Evolutionary conservation across 352 stramenopile genomes (phyloP).

Genomic region (Phytophthora citricola): DNA sequence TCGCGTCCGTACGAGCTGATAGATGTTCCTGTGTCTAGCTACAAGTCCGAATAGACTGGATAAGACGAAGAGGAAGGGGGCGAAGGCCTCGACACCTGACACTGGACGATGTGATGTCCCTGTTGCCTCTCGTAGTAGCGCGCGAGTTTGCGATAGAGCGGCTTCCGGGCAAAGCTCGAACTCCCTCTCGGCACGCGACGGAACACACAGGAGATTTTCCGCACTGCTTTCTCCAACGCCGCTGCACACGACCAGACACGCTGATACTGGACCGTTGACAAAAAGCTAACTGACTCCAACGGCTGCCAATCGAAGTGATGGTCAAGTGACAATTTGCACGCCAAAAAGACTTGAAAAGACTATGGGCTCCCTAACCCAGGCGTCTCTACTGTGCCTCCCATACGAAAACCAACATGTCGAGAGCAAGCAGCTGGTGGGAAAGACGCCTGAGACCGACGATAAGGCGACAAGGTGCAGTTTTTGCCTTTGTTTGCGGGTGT

Average conservation of each 20-base stretch:
- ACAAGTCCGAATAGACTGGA: slow-evolving; percentile 8
- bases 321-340: slow-evolving; percentile 12
- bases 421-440: slow-evolving; percentile 6
- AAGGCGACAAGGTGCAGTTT: slow-evolving; percentile 2
- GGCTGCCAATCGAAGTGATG: slow-evolving; percentile 19
- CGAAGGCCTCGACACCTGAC: slow-evolving; percentile 12
- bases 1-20: background rate
- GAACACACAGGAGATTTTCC: slow-evolving; percentile 35
- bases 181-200: slow-evolving; percentile 18
- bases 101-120: background rate
- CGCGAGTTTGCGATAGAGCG: slow-evolving; percentile 25
- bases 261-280: slow-evolving; percentile 10
- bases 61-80: slow-evolving; percentile 34
- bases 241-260: slow-evolving; percentile 25
- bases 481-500: background rate
- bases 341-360: background rate
- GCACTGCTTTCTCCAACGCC: slow-evolving; percentile 13
- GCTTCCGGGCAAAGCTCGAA: slow-evolving; percentile 26
- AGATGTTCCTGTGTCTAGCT: slow-evolving; percentile 8
- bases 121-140: slow-evolving; percentile 22
- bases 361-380: background rate
- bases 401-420: slow-evolving; percentile 10
- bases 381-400: slow-evolving; percentile 3
- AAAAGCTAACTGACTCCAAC: slow-evolving; percentile 34
- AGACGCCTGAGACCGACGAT: slow-evolving; percentile 15